These are phyloP conservation scores for Kodamaea neixiangensis DNA, from an alignment of 805 yeast species.

Conservation along the genomic window DNA sequence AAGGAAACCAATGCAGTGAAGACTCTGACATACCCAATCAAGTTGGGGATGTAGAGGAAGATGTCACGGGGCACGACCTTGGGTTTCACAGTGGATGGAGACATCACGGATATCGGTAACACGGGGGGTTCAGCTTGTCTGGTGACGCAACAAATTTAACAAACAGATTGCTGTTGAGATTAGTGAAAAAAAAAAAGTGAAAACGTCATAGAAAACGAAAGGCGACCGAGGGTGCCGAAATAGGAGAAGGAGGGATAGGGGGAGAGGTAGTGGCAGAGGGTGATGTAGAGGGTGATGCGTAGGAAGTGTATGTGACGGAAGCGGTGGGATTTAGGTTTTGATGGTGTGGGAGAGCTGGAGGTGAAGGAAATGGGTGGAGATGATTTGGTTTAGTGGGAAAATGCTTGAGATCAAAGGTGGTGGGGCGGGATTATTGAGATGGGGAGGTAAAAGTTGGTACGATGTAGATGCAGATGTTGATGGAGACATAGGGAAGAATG, in stretches of 20 bases:
- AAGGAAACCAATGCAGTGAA: constrained; percentile 79
- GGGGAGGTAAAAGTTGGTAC: no score
- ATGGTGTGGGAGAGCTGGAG: no score
- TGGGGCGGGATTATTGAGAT: no score
- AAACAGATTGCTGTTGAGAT: not conserved
- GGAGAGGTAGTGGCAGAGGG: not conserved
- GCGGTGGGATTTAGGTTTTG: no score
- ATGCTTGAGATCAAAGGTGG: no score
- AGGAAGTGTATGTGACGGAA: no score
- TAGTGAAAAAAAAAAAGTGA: not conserved
- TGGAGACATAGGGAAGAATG: no score
- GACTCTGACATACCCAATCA: constrained; percentile 88
- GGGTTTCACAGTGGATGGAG: not conserved
- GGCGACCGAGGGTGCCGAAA: not conserved
- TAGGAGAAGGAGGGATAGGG: not conserved
- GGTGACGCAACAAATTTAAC: not conserved
- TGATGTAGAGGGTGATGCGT: not conserved
- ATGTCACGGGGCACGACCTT: constrained; percentile 51
- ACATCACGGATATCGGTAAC: not conserved
- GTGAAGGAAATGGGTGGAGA: no score
- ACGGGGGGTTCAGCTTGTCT: not conserved
- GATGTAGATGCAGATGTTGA: no score
- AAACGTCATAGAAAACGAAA: not conserved
- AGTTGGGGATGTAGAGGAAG: constrained; percentile 82
- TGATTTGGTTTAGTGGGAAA: no score